Conservation (phyloP, 805 yeast species). For the Vanderwaltozyma yarrowii region DNA sequence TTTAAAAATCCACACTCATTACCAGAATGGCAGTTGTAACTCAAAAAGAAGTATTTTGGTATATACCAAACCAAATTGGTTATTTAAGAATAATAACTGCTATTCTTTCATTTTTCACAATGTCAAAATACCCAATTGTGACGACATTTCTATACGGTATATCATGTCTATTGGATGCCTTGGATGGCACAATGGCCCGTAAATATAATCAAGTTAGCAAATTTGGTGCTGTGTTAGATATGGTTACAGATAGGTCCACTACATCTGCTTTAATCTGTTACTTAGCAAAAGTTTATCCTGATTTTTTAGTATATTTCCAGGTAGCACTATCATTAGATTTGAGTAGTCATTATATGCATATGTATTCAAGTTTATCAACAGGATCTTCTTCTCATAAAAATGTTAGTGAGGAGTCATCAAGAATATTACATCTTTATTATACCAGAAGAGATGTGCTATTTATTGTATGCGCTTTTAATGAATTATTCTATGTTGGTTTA, state of each 20-base stretch:
- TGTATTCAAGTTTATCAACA: conserved; percentile 81
- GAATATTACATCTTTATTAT: conserved; percentile 75
- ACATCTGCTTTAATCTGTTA: conserved; percentile 88
- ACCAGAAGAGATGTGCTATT: conserved; percentile 80
- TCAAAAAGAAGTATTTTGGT: conserved; percentile 52
- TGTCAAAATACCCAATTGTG: conserved; percentile 73
- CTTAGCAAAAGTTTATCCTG: conserved; percentile 70
- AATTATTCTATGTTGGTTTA: conserved; percentile 80
- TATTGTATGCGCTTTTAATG: conserved; percentile 86
- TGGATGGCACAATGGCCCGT: conserved; percentile 94
- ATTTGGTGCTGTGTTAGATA: conserved; percentile 94
- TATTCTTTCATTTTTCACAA: conserved; percentile 63
- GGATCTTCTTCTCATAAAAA: conserved; percentile 81
- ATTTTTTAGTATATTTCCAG: conserved; percentile 51
- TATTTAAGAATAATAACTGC: conserved; percentile 77
- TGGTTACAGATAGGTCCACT: conserved; percentile 98
- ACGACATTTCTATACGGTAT: conserved; percentile 73
- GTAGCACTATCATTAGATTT: conserved; percentile 72
- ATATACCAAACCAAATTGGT: conserved; percentile 88
- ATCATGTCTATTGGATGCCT: conserved; percentile 88
- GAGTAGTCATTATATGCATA: conserved; percentile 95
- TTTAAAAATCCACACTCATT: no score
- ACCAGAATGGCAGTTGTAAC: conserved; percentile 20
- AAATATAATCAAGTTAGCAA: conserved; percentile 77
- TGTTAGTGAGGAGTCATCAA: conserved; percentile 58